These are phyloP conservation scores for Beauveria australis DNA, from an alignment of 2,329 filamentous ascomycete species.

Conservation along the genomic window DNA sequence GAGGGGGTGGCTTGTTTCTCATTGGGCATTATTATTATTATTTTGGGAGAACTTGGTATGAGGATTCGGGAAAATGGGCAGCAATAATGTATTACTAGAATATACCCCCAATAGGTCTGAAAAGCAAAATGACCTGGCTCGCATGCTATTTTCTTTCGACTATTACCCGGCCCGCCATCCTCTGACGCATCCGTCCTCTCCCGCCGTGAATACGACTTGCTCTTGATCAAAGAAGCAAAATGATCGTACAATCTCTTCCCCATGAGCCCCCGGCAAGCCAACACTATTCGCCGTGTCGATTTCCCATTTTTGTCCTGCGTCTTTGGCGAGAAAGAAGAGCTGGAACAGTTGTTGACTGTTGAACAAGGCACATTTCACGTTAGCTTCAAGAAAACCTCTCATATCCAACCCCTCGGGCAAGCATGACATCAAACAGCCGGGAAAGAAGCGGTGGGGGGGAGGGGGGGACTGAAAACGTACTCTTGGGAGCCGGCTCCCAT, in stretches of 20 bases:
- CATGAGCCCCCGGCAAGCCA: conserved; percentile 53
- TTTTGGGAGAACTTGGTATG: background rate
- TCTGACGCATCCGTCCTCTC: conserved; percentile 50
- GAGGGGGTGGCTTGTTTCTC: background rate
- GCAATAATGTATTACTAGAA: conserved; percentile 3
- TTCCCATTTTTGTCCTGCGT: conserved; percentile 38
- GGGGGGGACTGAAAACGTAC: conserved; percentile 37
- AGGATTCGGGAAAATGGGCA: background rate
- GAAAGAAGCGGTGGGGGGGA: no score
- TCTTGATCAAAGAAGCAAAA: conserved; percentile 57
- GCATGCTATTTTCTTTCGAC: conserved; percentile 13
- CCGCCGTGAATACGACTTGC: conserved; percentile 49
- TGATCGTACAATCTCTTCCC: conserved; percentile 53
- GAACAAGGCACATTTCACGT: background rate
- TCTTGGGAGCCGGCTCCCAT: conserved; percentile 61
- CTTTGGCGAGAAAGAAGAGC: conserved; percentile 49
- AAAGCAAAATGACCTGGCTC: background rate
- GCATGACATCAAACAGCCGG: conserved; percentile 13
- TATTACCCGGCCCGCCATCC: conserved; percentile 38
- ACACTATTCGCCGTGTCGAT: conserved; percentile 49
- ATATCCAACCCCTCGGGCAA: background rate
- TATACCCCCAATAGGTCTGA: background rate
- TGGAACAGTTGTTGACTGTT: conserved; percentile 48
- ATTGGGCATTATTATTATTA: background rate
- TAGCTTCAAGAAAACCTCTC: background rate